Evolutionary conservation across 768 basidiomycete species (phyloP).

Genomic region (Hysterangium stoloniferum): DNA sequence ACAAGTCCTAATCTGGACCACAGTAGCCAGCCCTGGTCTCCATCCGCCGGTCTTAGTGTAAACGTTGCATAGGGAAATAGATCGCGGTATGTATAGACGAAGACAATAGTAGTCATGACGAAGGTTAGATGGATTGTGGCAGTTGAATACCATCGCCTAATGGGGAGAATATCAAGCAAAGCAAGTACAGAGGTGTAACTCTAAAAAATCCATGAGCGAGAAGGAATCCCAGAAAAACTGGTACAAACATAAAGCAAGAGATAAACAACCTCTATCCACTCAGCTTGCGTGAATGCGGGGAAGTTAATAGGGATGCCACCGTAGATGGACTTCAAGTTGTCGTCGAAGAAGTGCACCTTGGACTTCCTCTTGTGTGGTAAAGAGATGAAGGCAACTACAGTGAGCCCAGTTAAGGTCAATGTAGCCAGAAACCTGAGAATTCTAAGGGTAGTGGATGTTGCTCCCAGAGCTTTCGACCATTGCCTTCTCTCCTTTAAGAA

Average conservation of each 20-base stretch:
- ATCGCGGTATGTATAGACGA: conserved; percentile 18
- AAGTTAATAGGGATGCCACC: no score
- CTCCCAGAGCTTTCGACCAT: conserved; percentile 11
- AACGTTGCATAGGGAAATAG: conserved; percentile 54
- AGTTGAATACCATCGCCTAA: no score
- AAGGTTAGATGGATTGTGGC: conserved; percentile 6
- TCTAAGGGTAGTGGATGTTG: no score
- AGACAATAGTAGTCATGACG: not conserved
- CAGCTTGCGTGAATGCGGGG: conserved; percentile 22
- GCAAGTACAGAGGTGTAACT: not conserved
- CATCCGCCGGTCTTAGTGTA: conserved; percentile 42
- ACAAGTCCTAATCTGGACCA: conserved; percentile 50
- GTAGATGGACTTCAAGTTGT: no score
- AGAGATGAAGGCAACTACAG: conserved; percentile 35
- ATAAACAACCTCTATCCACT: conserved; percentile 21
- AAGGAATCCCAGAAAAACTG: conserved; percentile 19
- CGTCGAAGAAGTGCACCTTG: conserved; percentile 15
- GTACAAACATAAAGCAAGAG: conserved; percentile 4
- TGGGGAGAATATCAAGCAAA: not conserved
- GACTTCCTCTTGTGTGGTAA: no score
- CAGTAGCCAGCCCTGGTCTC: conserved; percentile 36
- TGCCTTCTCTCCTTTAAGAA: conserved; percentile 14
- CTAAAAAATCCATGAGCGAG: not conserved
- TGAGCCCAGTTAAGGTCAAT: conserved; percentile 41
- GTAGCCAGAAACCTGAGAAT: conserved; percentile 38